Base-by-base conservation (phyloP, 108 stramenopile species). In the Cyclotella cryptica region DNA sequence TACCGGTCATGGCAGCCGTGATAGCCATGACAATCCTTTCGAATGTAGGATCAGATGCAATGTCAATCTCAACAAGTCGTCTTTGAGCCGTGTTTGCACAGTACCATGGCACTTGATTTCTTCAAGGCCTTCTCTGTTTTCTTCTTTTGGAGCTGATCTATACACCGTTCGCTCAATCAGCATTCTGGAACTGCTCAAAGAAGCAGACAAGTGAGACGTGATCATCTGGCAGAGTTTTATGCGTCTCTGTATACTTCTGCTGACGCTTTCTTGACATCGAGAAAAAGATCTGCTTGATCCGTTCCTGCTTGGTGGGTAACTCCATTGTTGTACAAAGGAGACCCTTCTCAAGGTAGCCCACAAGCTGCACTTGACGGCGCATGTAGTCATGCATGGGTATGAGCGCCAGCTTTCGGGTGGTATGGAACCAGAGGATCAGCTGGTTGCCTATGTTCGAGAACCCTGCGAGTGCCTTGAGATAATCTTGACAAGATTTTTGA, bases 391-490 rank as follows among this genome's bases (percentile, higher is more conserved):
- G 49, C 49, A 51, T 19, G 3, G 49, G 8, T 1, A 51, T 51
- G n/a, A 19, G 3, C 1, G 49, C 49, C 49, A 19, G 19, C 19
- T 51, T 51, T 19, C 35, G 8, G 3, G 49, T 8, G 1, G 19
- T 19, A 19, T 8, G 8, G 49, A 51, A 19, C 49, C 49, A 51
- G 19, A 3, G 8, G 8, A 51, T 51, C n/a, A 51, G 49, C 19
- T 51, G 49, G 8, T 51, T 19, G 49, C 49, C 44, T 3, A 51
- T 51, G 49, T 51, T 51, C 3, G 49, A 8, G 19, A 51, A 51
- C n/a, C 49, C 17, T 7, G 19, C 35, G 44, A 69, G 68, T 55
- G 70, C 77, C 59, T 78, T 6, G 6, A 35, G 35, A 6, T 51
- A 51, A 51, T 51, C 49, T 51, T 8, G 8, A 51, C 8, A 8